These are phyloP conservation scores for Dalbergia oliveri DNA, from an alignment of 306 rosid species.

Conservation along the genomic window DNA sequence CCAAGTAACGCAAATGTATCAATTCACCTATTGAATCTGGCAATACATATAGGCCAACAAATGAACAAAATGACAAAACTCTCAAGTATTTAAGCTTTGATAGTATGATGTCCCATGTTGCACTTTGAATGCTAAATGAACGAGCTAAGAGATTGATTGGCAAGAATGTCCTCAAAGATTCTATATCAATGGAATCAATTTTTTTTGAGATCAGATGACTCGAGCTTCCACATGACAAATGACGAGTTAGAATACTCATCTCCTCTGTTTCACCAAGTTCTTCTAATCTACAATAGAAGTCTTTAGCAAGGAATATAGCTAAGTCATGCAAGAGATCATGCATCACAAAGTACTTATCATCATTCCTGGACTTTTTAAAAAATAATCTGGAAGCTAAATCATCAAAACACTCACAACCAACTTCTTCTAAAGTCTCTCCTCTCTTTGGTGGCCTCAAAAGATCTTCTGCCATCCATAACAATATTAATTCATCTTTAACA, in stretches of 20 bases:
- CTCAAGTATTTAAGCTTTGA: background rate
- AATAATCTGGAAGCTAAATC: conserved; percentile 10
- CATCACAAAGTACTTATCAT: background rate
- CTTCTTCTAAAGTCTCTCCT: background rate
- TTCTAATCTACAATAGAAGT: background rate
- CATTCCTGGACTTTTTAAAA: background rate
- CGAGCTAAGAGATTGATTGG: too few species aligned
- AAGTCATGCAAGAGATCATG: background rate
- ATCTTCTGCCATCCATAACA: conserved; percentile 40
- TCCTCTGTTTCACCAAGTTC: background rate
- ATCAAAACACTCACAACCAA: conserved; percentile 16
- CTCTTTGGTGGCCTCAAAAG: background rate
- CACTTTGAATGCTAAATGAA: too few species aligned
- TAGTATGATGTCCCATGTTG: too few species aligned
- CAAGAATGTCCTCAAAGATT: too few species aligned
- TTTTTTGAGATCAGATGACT: too few species aligned
- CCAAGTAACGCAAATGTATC: background rate
- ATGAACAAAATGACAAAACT: background rate
- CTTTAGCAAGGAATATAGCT: background rate
- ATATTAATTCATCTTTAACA: conserved; percentile 15
- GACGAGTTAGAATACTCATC: background rate
- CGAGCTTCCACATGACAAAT: background rate
- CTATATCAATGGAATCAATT: background rate
- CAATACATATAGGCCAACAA: too few species aligned
- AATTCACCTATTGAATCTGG: background rate